Conservation (phyloP, 306 rosid genomes). For the cucumber (Cucumis sativus) region DNA sequence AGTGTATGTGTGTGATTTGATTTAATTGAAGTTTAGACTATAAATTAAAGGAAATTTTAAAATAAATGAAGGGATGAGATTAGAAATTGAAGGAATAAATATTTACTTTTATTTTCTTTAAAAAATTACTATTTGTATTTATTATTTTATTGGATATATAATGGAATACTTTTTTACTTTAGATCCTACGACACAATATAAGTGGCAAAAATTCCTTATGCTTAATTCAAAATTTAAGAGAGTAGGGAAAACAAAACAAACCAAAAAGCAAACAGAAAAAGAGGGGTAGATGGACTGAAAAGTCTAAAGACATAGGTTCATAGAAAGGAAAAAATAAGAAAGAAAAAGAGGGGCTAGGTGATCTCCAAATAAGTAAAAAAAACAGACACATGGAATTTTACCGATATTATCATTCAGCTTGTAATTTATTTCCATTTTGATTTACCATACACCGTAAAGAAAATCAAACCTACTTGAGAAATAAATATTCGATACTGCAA, state of each 20-base stretch:
- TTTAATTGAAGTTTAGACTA: too few species aligned
- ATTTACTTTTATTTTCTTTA: too few species aligned
- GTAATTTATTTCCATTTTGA: not conserved
- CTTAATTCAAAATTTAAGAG: not conserved
- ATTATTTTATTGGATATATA: not conserved
- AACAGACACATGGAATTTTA: not conserved
- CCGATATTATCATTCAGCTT: not conserved
- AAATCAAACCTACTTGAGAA: not conserved
- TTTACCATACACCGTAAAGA: not conserved
- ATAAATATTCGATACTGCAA: not conserved
- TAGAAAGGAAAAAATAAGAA: not conserved
- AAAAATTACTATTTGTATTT: too few species aligned
- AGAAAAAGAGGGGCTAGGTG: too few species aligned
- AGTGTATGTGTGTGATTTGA: too few species aligned
- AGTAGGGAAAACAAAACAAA: not conserved
- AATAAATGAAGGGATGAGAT: too few species aligned
- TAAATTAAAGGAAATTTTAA: too few species aligned
- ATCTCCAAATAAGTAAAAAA: not conserved
- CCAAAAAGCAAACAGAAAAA: not conserved
- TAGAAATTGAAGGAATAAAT: too few species aligned
- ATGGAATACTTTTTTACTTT: not conserved
- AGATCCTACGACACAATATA: not conserved
- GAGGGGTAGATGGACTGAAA: slow-evolving; percentile 7
- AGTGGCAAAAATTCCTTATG: not conserved
- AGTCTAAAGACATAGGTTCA: not conserved